phyloP scores from a whole-genome alignment of 768 basidiomycete species.

The Kwoniella dejecticola region DNA sequence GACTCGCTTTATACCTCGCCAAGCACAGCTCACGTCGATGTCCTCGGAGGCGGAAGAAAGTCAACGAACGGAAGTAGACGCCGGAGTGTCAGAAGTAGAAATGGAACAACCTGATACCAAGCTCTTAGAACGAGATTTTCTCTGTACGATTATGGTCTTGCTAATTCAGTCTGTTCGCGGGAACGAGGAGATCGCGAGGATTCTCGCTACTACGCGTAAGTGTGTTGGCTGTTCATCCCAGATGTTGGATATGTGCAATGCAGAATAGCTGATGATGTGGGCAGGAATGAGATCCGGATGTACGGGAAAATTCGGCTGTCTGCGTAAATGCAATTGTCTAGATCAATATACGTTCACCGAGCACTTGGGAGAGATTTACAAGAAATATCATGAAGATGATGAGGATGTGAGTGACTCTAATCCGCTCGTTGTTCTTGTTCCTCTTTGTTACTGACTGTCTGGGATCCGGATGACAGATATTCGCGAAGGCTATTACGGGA shows the following conservation, averaged over 20 bases:
- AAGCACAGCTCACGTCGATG: not conserved
- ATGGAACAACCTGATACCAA: not conserved
- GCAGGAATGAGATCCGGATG: conserved; percentile 9
- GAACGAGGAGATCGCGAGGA: not conserved
- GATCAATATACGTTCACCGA: conserved; percentile 9
- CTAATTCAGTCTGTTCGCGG: conserved; percentile 1
- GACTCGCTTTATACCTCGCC: not conserved
- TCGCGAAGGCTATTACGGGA: conserved; percentile 11
- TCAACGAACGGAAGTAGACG: conserved; percentile 1
- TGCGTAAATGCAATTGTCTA: conserved; percentile 14
- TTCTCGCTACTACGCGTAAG: conserved; percentile 12
- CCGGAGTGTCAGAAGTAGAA: not conserved
- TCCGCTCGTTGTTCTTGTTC: no score
- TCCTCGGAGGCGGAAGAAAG: conserved; percentile 2
- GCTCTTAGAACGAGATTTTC: conserved; percentile 1
- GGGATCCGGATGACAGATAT: not conserved
- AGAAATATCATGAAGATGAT: not conserved
- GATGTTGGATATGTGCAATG: no score
- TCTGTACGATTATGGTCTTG: conserved; percentile 13
- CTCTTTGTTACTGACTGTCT: not conserved
- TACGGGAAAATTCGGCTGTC: conserved; percentile 5
- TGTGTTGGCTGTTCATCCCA: not conserved
- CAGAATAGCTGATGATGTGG: not conserved
- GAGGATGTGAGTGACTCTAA: conserved; percentile 21
- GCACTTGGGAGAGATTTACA: conserved; percentile 3